Conservation (phyloP, 805 yeast species). For the Spencermartinsiella europaea region DNA sequence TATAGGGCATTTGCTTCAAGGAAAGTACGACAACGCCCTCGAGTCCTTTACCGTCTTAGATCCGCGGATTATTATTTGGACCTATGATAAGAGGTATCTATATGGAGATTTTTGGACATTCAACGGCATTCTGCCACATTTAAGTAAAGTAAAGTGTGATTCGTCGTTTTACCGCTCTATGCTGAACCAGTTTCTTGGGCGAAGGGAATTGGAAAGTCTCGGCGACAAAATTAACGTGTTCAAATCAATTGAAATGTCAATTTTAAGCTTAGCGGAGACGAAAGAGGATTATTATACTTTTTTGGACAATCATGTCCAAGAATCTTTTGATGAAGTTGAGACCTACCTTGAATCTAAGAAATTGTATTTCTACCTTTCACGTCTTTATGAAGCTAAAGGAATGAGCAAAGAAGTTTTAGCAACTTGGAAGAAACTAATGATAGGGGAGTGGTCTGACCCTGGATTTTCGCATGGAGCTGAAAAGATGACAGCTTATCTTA, state of each 20-base stretch:
- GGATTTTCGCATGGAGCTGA: constrained; percentile 25
- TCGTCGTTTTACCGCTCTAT: constrained; percentile 12
- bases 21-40: constrained; percentile 25
- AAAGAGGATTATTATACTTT: constrained; percentile 24
- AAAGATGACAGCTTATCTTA: constrained; percentile 25
- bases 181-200: constrained; percentile 28
- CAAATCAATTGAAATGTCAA: constrained; percentile 29
- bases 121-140: constrained; percentile 25
- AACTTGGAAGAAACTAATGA: constrained; percentile 24
- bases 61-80: constrained; percentile 30
- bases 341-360: constrained; percentile 20
- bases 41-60: constrained; percentile 34
- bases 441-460: constrained; percentile 25
- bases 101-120: constrained; percentile 26
- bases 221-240: constrained; percentile 25
- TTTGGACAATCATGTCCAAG: constrained; percentile 25
- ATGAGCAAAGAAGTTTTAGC: constrained; percentile 24
- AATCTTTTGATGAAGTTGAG: constrained; percentile 22
- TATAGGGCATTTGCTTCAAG: constrained; percentile 27
- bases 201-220: constrained; percentile 28
- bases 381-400: constrained; percentile 25
- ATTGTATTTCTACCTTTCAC: constrained; percentile 25
- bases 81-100: constrained; percentile 25
- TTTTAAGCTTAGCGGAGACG: constrained; percentile 21
- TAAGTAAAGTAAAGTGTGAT: neutral